Conservation (phyloP, 192 early-diverging fungal species). For the Podila minutissima region DNA sequence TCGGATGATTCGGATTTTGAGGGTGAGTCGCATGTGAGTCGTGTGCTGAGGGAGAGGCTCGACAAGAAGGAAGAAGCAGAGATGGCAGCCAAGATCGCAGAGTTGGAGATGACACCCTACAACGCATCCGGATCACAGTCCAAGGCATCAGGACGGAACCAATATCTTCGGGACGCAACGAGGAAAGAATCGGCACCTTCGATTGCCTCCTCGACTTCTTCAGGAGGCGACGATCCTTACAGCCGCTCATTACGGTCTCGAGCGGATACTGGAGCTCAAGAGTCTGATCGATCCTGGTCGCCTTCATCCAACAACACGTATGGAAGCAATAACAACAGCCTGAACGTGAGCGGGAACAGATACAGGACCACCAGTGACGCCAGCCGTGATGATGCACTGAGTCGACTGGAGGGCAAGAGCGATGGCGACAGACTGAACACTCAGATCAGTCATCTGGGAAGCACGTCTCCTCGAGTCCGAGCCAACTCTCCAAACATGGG, state of each 20-base stretch:
- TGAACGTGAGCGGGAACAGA: slow-evolving; percentile 1
- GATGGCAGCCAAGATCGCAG: slow-evolving; percentile 42
- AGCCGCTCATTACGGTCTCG: slow-evolving; percentile 11
- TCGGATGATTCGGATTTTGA: slow-evolving; percentile 67
- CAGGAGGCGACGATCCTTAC: slow-evolving; percentile 27
- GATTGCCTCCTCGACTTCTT: slow-evolving; percentile 1
- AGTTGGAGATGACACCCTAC: slow-evolving; percentile 36
- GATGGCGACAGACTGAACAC: slow-evolving; percentile 25
- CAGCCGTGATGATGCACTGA: slow-evolving; percentile 46
- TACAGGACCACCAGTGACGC: slow-evolving; percentile 34
- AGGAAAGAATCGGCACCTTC: slow-evolving; percentile 9
- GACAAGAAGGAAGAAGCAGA: slow-evolving; percentile 57
- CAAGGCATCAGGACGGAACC: slow-evolving; percentile 15
- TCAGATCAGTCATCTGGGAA: slow-evolving; percentile 45
- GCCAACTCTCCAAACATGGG: slow-evolving; percentile 27
- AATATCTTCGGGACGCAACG: slow-evolving; percentile 19
- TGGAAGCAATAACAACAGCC: slow-evolving; percentile 2
- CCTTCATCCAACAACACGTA: slow-evolving; percentile 22
- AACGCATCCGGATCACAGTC: slow-evolving; percentile 6
- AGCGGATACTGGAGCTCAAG: not conserved
- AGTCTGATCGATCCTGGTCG: slow-evolving; percentile 12
- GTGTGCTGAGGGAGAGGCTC: slow-evolving; percentile 60
- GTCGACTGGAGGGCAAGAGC: slow-evolving; percentile 45
- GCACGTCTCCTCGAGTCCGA: slow-evolving; percentile 26
- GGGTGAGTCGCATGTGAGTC: slow-evolving; percentile 64